Evolutionary conservation across 441 rosid species (phyloP).

Genomic region (Capsella rubella): DNA sequence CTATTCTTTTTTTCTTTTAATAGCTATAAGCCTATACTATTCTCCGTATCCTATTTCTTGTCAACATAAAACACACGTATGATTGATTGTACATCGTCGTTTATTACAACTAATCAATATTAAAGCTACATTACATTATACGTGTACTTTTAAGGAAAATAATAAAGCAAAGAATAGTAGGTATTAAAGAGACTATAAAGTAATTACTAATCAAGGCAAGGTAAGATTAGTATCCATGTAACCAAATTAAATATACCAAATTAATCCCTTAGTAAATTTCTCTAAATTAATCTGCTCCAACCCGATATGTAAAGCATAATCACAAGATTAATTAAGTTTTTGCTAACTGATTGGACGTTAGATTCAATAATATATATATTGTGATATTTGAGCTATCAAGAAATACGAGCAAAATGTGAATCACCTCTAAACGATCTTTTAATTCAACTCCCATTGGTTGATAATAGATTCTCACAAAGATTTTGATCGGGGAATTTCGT

Average conservation of each 20-base stretch:
- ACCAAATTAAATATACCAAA: background rate
- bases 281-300: background rate
- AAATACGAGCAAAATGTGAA: background rate
- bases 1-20: background rate
- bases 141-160: background rate
- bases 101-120: conserved; percentile 8
- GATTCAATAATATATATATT: background rate
- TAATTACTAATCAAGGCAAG: background rate
- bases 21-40: conserved; percentile 7
- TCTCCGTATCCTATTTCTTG: conserved; percentile 18
- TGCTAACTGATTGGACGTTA: background rate
- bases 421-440: background rate
- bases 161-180: background rate
- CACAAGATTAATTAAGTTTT: background rate
- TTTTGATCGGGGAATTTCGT: background rate
- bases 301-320: background rate
- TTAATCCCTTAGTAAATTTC: background rate
- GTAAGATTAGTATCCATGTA: background rate
- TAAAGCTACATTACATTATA: background rate
- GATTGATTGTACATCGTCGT: background rate
- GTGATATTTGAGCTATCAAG: too few species aligned
- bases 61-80: conserved; percentile 6
- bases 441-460: background rate
- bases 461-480: background rate
- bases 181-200: background rate